Base-by-base conservation (phyloP, 139 green algal species). In the Picochlorum sp. region DNA sequence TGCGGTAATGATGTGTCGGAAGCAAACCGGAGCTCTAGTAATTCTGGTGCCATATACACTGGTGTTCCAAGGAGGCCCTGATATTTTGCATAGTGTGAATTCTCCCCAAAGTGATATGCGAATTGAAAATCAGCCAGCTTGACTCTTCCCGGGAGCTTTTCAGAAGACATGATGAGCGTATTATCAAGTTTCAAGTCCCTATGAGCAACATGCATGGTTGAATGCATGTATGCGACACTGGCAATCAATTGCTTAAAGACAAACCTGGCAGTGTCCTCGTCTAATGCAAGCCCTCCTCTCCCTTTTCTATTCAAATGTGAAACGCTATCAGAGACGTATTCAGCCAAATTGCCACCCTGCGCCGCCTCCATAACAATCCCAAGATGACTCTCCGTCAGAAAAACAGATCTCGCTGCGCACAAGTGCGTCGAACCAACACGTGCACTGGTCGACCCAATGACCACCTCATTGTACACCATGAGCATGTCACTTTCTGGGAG, bases 91-190 rank as follows among this genome's bases (percentile, higher is more conserved):
- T 41, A 68, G 6, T 46, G 37, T 4, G 21, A 34, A 21, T 8
- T 51, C 24, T 49, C 47, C 3, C 41, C 28, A 16, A 49, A 47
- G 32, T 37, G 28, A 18, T 86, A 84, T 21, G 70, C 79, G 64
- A 86, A 86, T 23, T 80, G 79, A 71, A 92, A 92, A 67, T 92
- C 87, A 24, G 69, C 80, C 21, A 95, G 66, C 72, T 89, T 88
- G 18, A 92, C 41, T 18, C 51, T n/a, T 18, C 13, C 23, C 3
- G 15, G 13, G 10, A 18, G 16, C 51, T 59, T 59, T 6, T 20
- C 51, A 13, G 51, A 18, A 18, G 20, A n/a, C 20, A 23, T 30
- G 21, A 59, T 28, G n/a, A 59, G 20, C 13, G 20, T 59, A 82
- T 95, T 95, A 68, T 87, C 79, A 28, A 92, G 82, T 72, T 86